phyloP scores from a whole-genome alignment of 164 flowering plant species.

The Amborella trichopoda region DNA sequence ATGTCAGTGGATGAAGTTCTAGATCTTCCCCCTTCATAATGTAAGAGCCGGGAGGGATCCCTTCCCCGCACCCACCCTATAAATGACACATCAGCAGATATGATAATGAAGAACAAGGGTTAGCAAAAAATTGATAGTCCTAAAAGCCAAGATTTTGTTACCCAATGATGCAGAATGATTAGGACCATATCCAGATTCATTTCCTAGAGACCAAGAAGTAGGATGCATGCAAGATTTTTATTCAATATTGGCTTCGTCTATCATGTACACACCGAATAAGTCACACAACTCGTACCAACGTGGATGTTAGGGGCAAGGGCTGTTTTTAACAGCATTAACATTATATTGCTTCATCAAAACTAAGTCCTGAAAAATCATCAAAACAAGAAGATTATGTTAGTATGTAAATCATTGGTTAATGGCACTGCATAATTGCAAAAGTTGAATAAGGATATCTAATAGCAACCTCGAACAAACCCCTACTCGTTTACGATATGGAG shows the following conservation, averaged over 20 bases:
- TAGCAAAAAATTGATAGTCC: too few species aligned
- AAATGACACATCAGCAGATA: too few species aligned
- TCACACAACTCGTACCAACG: slow-evolving; percentile 96
- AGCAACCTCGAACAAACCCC: too few species aligned
- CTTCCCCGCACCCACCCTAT: slow-evolving; percentile 83
- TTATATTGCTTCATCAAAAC: slow-evolving; percentile 89
- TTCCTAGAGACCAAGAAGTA: slow-evolving; percentile 92
- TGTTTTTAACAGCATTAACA: slow-evolving; percentile 93
- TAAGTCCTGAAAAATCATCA: slow-evolving; percentile 47
- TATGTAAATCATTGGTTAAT: too few species aligned
- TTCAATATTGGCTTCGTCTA: slow-evolving; percentile 99
- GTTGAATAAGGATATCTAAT: too few species aligned
- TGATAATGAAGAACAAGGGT: too few species aligned
- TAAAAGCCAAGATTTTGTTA: slow-evolving; percentile 7
- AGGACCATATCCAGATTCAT: slow-evolving; percentile 91
- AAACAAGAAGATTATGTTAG: too few species aligned
- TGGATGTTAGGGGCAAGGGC: slow-evolving; percentile 97
- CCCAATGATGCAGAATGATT: slow-evolving; percentile 89
- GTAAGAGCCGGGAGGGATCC: slow-evolving; percentile 77
- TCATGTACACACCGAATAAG: slow-evolving; percentile 93
- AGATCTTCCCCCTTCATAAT: slow-evolving; percentile 97
- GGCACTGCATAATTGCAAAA: too few species aligned
- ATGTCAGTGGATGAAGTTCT: slow-evolving; percentile 91
- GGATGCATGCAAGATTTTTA: slow-evolving; percentile 91
- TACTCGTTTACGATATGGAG: too few species aligned